Conservation (phyloP, 768 basidiomycete species). For the Pleurotus tuoliensis region DNA sequence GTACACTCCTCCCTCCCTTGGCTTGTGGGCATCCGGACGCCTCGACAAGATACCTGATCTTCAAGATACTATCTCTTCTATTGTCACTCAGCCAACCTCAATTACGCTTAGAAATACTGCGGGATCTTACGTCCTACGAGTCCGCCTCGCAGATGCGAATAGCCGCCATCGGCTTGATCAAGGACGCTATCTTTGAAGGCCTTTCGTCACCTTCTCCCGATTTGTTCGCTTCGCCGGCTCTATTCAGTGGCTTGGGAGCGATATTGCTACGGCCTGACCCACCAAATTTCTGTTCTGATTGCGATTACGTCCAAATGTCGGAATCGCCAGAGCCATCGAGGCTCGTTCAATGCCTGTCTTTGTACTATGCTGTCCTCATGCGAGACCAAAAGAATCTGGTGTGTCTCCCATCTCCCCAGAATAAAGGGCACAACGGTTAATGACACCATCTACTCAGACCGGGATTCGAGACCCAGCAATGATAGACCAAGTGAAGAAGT, state of each 20-base stretch:
- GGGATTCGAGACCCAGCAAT: constrained; percentile 44
- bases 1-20: constrained; percentile 46
- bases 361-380: constrained; percentile 62
- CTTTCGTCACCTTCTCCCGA: constrained; percentile 27
- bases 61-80: constrained; percentile 54
- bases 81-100: constrained; percentile 43
- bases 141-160: constrained; percentile 65
- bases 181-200: constrained; percentile 59
- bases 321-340: constrained; percentile 57
- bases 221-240: constrained; percentile 49
- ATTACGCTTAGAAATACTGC: constrained; percentile 50
- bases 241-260: constrained; percentile 57
- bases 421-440: background rate
- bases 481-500: constrained; percentile 38
- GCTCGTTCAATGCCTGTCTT: constrained; percentile 60
- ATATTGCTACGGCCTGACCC: constrained; percentile 57
- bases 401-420: constrained; percentile 2
- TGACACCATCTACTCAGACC: constrained; percentile 33
- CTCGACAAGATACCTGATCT: constrained; percentile 51
- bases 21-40: constrained; percentile 63
- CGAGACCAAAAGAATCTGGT: constrained; percentile 61
- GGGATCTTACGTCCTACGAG: constrained; percentile 44
- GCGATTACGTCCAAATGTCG: constrained; percentile 35
- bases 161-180: constrained; percentile 64
- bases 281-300: constrained; percentile 45